Base-by-base conservation (phyloP, 1,284 basidiomycete species). In the Malassezia sympodialis region DNA sequence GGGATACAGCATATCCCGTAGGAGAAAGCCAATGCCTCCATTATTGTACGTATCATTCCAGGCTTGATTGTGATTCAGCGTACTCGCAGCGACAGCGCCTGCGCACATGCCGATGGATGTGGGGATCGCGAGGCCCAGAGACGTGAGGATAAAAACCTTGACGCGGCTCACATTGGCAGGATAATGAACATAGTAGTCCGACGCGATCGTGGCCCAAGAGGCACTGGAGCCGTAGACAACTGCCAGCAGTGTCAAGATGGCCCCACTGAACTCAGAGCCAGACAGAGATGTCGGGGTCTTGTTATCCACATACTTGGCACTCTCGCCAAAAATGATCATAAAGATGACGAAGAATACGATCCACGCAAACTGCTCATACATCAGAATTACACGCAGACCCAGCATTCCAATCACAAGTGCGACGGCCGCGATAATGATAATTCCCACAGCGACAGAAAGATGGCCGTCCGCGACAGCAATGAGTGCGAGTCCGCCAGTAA, bases 251-350 rank as follows among this genome's bases (percentile, higher is more conserved):
- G 37, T 39, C 37, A 39, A 21, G 19, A 39, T 39, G 19, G 19
- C 37, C 8, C 37, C 37, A 11, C 37, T 39, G 19, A 39, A 39
- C 37, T 39, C 28, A 4, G 42, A 15, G 24, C 24, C 42, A 3
- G 24, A 27, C 8, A 43, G 5, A 7, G 42, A 43, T 1, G 42
- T 30, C 23, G 42, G 42, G 8, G 42, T 27, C n/a, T 27, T n/a
- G 17, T 43, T 43, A 14, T 43, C 42, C 26, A 30, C 42, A 43
- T 43, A 17, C 28, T 43, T 43, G 24, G 26, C 42, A n/a, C 26
- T 43, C 19, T 43, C 42, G 24, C 42, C 42, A n/a, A 43, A 30
- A 14, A 43, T 43, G 17, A 43, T 43, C 26, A 43, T 26, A 43
- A 43, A 43, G 14, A 43, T 30, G 15, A 43, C 15, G 14, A 43